Evolutionary conservation across 768 basidiomycete genomes (phyloP), one percentile per base, ranked within the genome.

Genomic region (Punctularia strigosozonata): DNA sequence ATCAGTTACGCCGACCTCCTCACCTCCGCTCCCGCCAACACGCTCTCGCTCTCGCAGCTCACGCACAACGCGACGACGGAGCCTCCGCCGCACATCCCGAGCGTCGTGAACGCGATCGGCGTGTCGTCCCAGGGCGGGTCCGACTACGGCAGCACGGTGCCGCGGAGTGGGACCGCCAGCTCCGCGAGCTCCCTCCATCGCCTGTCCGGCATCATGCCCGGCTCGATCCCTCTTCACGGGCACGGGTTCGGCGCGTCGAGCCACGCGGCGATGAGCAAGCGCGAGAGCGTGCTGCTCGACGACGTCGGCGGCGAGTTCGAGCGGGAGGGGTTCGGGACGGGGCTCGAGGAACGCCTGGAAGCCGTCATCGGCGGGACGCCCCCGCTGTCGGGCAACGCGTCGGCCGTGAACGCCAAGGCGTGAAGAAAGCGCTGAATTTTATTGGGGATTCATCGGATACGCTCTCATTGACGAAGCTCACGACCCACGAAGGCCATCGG

Each of bases 1-100:
- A 73, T 92, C 60, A 84, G 87, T 3, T 91, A 91, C 57, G 73
- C 80, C 20, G 89, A 92, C 56, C 69, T 92, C 2, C 73, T 92
- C 30, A 64, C 80, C 1, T 82, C 80, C 0, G 76, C 85, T 0
- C 90, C 90, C 0, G 65, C 77, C 0, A 68, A 80, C 7, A 75
- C 77, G 10, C 69, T 80, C 30, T 72, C 86, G 1, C 71, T 94
- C 3, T 76, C 77, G 0, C 73, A 75, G 3, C 69, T 90, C 38
- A 88, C 87, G 0, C 75, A 73, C 0, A 71, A 77, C 2, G 71
- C 73, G 0, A 56, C 69, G 3, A 52, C 62, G 24, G 71, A 80
- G 23, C 77, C 78, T 0, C 83, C 83, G 1, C 82, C 84, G 2
- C 89, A 90, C 51, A 75, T 89, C 15, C 69, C 76, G 2, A 59